Conservation (phyloP, 108 stramenopile genomes). For the Pseudonitzschia multistriata region DNA sequence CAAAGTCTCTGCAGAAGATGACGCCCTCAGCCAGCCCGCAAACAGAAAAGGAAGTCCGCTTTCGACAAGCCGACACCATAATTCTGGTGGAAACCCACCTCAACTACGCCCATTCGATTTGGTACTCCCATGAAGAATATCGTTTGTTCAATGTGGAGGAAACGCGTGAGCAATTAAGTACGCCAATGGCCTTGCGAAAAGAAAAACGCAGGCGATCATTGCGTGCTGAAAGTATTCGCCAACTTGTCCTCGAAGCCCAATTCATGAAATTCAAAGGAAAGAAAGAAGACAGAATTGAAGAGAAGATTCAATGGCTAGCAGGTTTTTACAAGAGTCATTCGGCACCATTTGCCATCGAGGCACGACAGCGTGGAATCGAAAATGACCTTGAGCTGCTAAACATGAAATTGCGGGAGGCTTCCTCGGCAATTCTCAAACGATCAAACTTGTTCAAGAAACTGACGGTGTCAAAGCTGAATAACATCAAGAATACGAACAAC, state of each 20-base stretch:
- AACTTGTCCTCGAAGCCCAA: background rate
- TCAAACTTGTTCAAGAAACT: slow-evolving; percentile 3
- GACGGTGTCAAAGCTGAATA: background rate
- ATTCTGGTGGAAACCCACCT: background rate
- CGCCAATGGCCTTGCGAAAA: background rate
- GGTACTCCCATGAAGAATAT: background rate
- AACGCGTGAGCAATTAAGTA: background rate
- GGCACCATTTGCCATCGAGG: background rate
- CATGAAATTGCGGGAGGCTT: background rate
- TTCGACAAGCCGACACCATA: background rate
- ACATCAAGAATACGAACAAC: slow-evolving; percentile 1
- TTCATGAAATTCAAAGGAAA: background rate
- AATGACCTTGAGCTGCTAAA: slow-evolving; percentile 9
- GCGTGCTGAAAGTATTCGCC: background rate
- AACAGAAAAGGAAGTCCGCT: background rate
- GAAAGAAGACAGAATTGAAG: background rate
- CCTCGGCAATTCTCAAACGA: background rate
- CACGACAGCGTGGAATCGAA: slow-evolving; percentile 10
- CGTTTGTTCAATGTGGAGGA: background rate
- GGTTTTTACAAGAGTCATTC: background rate
- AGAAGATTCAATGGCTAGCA: background rate
- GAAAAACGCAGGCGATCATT: background rate
- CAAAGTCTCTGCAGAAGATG: background rate
- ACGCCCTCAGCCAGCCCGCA: too few species aligned
- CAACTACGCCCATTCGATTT: background rate